These are phyloP conservation scores for Rhododendron henanense DNA, from an alignment of 148 eudicot genomes.

Conservation along the genomic window DNA sequence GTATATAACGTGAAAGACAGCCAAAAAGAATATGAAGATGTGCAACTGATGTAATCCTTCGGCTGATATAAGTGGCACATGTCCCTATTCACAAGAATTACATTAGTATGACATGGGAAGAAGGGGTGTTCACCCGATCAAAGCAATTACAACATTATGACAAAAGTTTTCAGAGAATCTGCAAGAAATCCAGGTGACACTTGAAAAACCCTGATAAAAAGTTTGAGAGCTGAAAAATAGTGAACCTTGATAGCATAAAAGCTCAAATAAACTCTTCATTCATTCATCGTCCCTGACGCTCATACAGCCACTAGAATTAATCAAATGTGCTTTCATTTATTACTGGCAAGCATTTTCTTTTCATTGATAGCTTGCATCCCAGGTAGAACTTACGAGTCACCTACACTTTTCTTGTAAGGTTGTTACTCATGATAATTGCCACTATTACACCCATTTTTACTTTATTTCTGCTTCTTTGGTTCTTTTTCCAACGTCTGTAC, in stretches of 20 bases:
- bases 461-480: neutral
- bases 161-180: neutral
- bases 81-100: constrained; percentile 44
- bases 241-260: neutral
- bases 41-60: constrained; percentile 82
- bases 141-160: neutral
- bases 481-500: neutral
- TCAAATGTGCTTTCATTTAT: neutral
- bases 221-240: neutral
- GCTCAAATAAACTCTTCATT: neutral
- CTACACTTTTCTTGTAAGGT: neutral
- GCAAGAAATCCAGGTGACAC: neutral
- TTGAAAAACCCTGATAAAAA: neutral
- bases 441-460: neutral
- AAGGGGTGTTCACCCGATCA: neutral
- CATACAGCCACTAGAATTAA: neutral
- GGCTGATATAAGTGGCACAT: constrained; percentile 62
- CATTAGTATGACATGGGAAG: constrained; percentile 11
- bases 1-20: constrained; percentile 77
- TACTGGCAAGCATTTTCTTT: neutral
- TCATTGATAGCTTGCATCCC: neutral
- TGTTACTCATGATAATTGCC: neutral
- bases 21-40: constrained; percentile 94
- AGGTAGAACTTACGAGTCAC: neutral
- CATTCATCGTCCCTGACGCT: neutral